Percentiles rank a stretch among this genome's conserved stretches.
phyloP scores from a whole-genome alignment of 768 basidiomycete species.

The Phaffia australis region DNA sequence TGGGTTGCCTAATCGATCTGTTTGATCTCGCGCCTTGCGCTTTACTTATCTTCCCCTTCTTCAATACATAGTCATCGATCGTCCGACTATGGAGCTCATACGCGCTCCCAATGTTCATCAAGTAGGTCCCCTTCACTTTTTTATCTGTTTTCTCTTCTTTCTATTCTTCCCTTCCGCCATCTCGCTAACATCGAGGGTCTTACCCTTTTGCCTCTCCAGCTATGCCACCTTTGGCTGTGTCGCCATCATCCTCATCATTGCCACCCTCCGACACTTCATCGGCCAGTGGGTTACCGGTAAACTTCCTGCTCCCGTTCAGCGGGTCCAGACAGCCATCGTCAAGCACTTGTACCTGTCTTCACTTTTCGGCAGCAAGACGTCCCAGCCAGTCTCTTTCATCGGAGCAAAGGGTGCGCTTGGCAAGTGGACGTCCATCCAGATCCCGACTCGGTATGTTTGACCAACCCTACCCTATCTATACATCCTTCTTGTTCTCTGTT shows the following conservation, averaged over 20 bases:
- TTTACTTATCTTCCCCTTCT: too few relatives aligned
- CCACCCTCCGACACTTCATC: background rate
- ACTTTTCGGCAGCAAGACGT: background rate
- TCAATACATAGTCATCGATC: too few relatives aligned
- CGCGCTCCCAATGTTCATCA: too few relatives aligned
- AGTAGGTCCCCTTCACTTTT: background rate
- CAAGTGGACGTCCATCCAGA: slow-evolving; percentile 6
- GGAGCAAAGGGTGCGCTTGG: slow-evolving; percentile 11
- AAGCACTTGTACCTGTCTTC: slow-evolving; percentile 18
- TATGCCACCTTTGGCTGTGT: slow-evolving; percentile 6
- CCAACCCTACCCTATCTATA: background rate
- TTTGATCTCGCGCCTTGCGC: too few relatives aligned
- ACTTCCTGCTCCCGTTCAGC: background rate
- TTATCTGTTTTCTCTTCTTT: background rate
- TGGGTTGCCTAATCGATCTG: too few relatives aligned
- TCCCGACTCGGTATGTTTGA: slow-evolving; percentile 7
- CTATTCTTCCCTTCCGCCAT: background rate
- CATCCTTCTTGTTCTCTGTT: background rate
- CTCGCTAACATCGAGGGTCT: background rate
- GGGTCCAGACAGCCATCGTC: slow-evolving; percentile 1
- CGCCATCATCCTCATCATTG: background rate
- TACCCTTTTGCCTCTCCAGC: background rate
- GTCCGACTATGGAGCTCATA: too few relatives aligned
- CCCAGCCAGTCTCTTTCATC: slow-evolving; percentile 5
- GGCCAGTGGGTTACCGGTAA: background rate